phyloP scores from a whole-genome alignment of 768 basidiomycete genomes.

The Naematelia aurantialba region DNA sequence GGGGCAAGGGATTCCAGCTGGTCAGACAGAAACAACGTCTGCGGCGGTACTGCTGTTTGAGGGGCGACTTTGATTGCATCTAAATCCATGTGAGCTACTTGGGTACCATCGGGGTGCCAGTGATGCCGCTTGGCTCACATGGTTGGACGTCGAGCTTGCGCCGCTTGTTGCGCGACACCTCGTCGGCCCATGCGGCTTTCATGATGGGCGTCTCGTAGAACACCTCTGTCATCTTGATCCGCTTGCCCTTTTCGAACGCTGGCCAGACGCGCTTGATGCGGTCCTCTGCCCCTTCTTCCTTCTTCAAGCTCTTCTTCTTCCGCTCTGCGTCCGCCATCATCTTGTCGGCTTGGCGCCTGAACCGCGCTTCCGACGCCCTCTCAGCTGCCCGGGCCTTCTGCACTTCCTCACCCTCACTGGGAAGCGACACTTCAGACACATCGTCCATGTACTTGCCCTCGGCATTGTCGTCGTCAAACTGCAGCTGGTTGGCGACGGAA shows the following conservation, averaged over 20 bases:
- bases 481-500: constrained; percentile 23
- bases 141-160: not conserved
- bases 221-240: constrained; percentile 40
- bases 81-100: constrained; percentile 11
- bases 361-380: constrained; percentile 23
- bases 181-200: constrained; percentile 5
- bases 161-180: constrained; percentile 24
- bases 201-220: constrained; percentile 40
- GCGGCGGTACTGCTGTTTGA: constrained; percentile 3
- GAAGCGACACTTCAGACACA: constrained; percentile 18
- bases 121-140: constrained; percentile 32
- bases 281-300: constrained; percentile 5
- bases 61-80: constrained; percentile 21
- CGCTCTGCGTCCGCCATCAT: constrained; percentile 13
- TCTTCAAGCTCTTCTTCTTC: constrained; percentile 3
- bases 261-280: constrained; percentile 38
- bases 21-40: constrained; percentile 16
- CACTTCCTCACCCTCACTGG: constrained; percentile 21
- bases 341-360: constrained; percentile 18
- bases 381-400: constrained; percentile 10
- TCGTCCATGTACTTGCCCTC: constrained; percentile 34
- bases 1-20: constrained; percentile 11
- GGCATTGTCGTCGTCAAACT: constrained; percentile 33
- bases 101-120: too few species aligned
- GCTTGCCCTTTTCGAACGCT: constrained; percentile 30